Conservation (phyloP, 2,329 filamentous ascomycete genomes). For the Phyllosticta citribraziliensis region DNA sequence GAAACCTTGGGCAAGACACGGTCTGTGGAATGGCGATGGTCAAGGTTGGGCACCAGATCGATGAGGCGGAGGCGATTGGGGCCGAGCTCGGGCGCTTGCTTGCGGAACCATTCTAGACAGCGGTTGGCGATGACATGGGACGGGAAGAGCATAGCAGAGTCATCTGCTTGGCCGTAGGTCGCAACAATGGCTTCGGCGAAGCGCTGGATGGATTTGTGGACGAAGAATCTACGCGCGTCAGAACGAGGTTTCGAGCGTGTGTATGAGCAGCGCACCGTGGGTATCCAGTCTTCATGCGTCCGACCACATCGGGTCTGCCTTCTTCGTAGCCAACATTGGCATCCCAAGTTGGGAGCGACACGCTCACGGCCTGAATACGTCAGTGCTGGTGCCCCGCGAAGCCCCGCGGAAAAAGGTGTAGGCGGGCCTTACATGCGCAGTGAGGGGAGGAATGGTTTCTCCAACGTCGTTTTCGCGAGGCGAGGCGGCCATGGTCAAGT, state of each 20-base stretch:
- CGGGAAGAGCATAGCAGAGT: slow-evolving; percentile 76
- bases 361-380: slow-evolving; percentile 69
- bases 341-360: slow-evolving; percentile 88
- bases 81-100: slow-evolving; percentile 46
- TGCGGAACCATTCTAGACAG: slow-evolving; percentile 63
- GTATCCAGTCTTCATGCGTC: slow-evolving; percentile 81
- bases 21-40: slow-evolving; percentile 39
- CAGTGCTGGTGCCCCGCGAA: not conserved
- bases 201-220: slow-evolving; percentile 70
- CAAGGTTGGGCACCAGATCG: slow-evolving; percentile 53
- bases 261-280: slow-evolving; percentile 51
- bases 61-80: slow-evolving; percentile 44
- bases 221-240: slow-evolving; percentile 60
- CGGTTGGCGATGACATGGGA: slow-evolving; percentile 58
- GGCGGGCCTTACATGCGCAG: slow-evolving; percentile 28
- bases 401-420: not conserved
- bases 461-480: slow-evolving; percentile 26
- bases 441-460: slow-evolving; percentile 29
- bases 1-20: slow-evolving; percentile 37
- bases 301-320: slow-evolving; percentile 76
- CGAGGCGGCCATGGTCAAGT: slow-evolving; percentile 16
- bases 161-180: slow-evolving; percentile 50
- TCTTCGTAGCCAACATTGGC: slow-evolving; percentile 92
- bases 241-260: not conserved
- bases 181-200: slow-evolving; percentile 60